A percentile compares a stretch with the other conserved stretches of the same genome.
Evolutionary conservation across 2,329 filamentous ascomycete species (phyloP).

Genomic region (Macrophomina tecta): DNA sequence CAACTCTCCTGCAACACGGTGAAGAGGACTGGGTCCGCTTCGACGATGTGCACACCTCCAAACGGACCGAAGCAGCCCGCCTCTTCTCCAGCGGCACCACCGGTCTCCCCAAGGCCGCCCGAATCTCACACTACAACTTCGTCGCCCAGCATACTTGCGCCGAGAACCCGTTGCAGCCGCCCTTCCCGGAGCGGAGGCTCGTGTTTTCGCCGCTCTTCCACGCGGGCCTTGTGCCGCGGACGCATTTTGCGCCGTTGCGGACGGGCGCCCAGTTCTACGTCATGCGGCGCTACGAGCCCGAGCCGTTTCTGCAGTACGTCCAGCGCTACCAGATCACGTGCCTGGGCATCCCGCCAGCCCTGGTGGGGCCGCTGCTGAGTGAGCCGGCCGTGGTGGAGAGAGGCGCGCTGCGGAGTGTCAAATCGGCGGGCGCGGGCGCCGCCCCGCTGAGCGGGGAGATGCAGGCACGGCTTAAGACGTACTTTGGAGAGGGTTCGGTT

Average conservation of each 20-base stretch:
- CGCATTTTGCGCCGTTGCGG: conserved; percentile 42
- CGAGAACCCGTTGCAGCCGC: neutral
- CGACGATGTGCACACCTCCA: conserved; percentile 33
- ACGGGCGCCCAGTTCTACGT: conserved; percentile 38
- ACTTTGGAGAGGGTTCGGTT: neutral
- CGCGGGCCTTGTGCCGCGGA: conserved; percentile 37
- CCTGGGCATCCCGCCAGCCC: conserved; percentile 59
- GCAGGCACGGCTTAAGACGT: conserved; percentile 1
- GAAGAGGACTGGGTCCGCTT: conserved; percentile 39
- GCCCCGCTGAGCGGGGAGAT: conserved; percentile 5
- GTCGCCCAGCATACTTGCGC: conserved; percentile 33
- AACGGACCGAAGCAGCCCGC: conserved; percentile 33
- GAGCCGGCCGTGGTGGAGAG: neutral
- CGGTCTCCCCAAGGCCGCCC: conserved; percentile 45
- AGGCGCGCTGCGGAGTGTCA: neutral
- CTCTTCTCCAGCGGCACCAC: conserved; percentile 46
- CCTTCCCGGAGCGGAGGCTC: conserved; percentile 31
- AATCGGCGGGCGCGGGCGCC: neutral
- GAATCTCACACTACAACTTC: conserved; percentile 46
- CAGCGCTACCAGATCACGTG: conserved; percentile 59
- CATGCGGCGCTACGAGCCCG: conserved; percentile 48
- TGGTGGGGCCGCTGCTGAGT: conserved; percentile 52
- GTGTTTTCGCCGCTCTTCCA: conserved; percentile 60
- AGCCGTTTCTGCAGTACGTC: conserved; percentile 54
- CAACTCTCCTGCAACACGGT: conserved; percentile 33